Percentiles rank a stretch among this genome's conserved stretches.
These are phyloP conservation scores for Saccharomycopsis crataegensis DNA, from an alignment of 1,139 yeast species.

Conservation along the genomic window DNA sequence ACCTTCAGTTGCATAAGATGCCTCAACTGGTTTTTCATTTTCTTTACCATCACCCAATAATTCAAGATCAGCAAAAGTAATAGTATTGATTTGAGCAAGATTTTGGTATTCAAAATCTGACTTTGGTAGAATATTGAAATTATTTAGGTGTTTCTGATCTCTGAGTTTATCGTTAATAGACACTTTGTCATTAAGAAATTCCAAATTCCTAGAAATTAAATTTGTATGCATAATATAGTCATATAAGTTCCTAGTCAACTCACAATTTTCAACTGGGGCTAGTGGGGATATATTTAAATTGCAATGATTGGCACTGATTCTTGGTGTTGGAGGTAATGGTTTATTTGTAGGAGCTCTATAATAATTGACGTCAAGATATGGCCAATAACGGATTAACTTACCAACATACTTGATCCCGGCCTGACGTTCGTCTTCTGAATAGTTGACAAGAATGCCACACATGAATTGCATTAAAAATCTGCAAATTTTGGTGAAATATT, in stretches of 20 bases:
- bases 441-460: conserved; percentile 8
- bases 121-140: conserved; percentile 15
- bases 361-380: conserved; percentile 12
- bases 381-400: conserved; percentile 14
- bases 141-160: conserved; percentile 9
- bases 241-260: background rate
- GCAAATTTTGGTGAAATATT: conserved; percentile 8
- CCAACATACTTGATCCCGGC: conserved; percentile 5
- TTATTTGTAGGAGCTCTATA: conserved; percentile 3
- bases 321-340: conserved; percentile 10
- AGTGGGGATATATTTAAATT: background rate
- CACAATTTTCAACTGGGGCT: background rate
- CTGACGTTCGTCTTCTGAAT: conserved; percentile 3
- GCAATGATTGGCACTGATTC: background rate
- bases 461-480: conserved; percentile 10
- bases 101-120: conserved; percentile 3
- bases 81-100: background rate
- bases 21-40: background rate
- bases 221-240: conserved; percentile 2
- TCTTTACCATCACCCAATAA: background rate
- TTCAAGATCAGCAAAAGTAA: background rate
- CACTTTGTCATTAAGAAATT: conserved; percentile 5
- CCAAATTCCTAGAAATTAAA: background rate
- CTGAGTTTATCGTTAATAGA: conserved; percentile 6
- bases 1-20: background rate